These are phyloP conservation scores for Malassezia arunalokei DNA, from an alignment of 1,284 basidiomycete species.

Conservation along the genomic window DNA sequence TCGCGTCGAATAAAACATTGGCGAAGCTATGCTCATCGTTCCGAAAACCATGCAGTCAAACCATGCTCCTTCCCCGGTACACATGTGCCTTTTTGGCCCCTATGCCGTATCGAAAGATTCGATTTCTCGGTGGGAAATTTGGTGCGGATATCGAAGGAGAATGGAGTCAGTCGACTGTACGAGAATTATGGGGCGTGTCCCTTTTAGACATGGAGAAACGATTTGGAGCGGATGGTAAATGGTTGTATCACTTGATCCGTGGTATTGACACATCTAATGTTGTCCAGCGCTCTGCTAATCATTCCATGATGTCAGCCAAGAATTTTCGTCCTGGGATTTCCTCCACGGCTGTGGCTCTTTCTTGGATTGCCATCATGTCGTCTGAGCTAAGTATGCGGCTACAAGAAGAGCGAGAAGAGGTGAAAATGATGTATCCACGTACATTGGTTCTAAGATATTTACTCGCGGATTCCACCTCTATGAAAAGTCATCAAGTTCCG, in stretches of 20 bases:
- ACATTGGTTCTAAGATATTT: slow-evolving; percentile 58
- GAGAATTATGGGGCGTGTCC: slow-evolving; percentile 54
- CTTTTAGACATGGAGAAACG: slow-evolving; percentile 68
- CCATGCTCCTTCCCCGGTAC: slow-evolving; percentile 28
- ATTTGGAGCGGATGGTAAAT: slow-evolving; percentile 61
- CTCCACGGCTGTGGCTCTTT: slow-evolving; percentile 48
- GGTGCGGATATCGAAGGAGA: slow-evolving; percentile 74
- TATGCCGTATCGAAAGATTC: slow-evolving; percentile 52
- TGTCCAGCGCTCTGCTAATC: slow-evolving; percentile 45
- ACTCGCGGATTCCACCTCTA: slow-evolving; percentile 55
- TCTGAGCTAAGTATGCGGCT: slow-evolving; percentile 76
- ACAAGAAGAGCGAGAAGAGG: slow-evolving; percentile 63
- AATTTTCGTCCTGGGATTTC: slow-evolving; percentile 31
- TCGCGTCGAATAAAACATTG: slow-evolving; percentile 83
- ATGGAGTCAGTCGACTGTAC: slow-evolving; percentile 76
- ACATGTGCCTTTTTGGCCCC: slow-evolving; percentile 29
- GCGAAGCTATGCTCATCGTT: slow-evolving; percentile 58
- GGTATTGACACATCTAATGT: slow-evolving; percentile 86
- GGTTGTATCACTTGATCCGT: slow-evolving; percentile 67
- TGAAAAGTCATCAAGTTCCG: slow-evolving; percentile 58
- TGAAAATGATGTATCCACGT: slow-evolving; percentile 69
- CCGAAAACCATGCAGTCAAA: slow-evolving; percentile 39
- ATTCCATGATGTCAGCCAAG: slow-evolving; percentile 40
- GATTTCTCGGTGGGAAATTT: slow-evolving; percentile 87
- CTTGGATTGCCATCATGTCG: slow-evolving; percentile 81